phyloP scores from a whole-genome alignment of 2,329 filamentous ascomycete species.

The Clarireedia sp. region DNA sequence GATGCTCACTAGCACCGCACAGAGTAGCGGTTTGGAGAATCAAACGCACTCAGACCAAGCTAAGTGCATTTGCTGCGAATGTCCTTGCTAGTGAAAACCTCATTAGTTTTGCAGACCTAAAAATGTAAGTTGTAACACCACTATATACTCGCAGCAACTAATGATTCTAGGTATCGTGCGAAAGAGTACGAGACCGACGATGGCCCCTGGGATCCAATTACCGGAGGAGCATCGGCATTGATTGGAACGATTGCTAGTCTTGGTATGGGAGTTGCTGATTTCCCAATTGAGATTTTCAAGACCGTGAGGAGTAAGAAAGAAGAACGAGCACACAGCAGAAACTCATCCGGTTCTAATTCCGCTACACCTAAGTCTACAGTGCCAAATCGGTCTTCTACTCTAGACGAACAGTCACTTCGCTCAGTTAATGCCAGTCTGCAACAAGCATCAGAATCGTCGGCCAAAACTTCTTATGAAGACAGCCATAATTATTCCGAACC shows the following conservation, averaged over 20 bases:
- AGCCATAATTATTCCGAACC: slow-evolving; percentile 17
- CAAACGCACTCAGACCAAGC: slow-evolving; percentile 53
- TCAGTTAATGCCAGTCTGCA: slow-evolving; percentile 5
- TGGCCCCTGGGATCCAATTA: slow-evolving; percentile 71
- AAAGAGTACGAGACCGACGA: slow-evolving; percentile 70
- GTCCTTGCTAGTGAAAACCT: slow-evolving; percentile 57
- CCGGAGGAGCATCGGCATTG: slow-evolving; percentile 67
- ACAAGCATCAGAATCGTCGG: slow-evolving; percentile 8
- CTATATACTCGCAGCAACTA: background rate
- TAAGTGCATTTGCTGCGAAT: slow-evolving; percentile 67
- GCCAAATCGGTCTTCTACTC: slow-evolving; percentile 12
- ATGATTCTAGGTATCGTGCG: slow-evolving; percentile 37
- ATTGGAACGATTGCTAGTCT: slow-evolving; percentile 78
- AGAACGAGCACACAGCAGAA: slow-evolving; percentile 10
- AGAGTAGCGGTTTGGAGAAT: slow-evolving; percentile 69
- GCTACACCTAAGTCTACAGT: slow-evolving; percentile 12
- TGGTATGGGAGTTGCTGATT: slow-evolving; percentile 74
- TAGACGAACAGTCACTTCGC: slow-evolving; percentile 4
- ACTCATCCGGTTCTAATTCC: slow-evolving; percentile 7
- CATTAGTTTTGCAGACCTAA: slow-evolving; percentile 62
- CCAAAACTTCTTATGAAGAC: slow-evolving; percentile 24
- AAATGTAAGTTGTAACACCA: slow-evolving; percentile 47
- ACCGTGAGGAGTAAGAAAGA: slow-evolving; percentile 21
- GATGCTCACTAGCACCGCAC: slow-evolving; percentile 61
- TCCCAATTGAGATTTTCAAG: slow-evolving; percentile 51